Evolutionary conservation across 331 rosid genomes (phyloP).

Genomic region (Phaseolus coccineus): DNA sequence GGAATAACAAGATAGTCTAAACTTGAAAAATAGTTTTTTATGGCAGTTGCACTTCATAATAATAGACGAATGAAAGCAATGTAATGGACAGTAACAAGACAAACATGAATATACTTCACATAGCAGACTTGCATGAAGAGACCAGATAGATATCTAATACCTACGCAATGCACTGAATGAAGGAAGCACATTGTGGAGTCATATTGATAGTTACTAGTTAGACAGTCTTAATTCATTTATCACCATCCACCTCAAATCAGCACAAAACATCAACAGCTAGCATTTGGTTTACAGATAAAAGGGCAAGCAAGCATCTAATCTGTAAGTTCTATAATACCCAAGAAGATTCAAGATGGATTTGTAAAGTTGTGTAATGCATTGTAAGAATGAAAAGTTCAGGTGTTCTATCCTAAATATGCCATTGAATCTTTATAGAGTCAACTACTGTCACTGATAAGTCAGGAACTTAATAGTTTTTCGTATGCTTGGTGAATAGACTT

Average conservation of each 20-base stretch:
- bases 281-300: slow-evolving; percentile 19
- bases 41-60: slow-evolving; percentile 9
- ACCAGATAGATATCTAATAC: slow-evolving; percentile 7
- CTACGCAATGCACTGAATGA: not conserved
- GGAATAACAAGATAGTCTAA: slow-evolving; percentile 10
- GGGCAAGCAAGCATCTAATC: not conserved
- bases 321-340: not conserved
- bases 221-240: not conserved
- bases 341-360: slow-evolving; percentile 12
- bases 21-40: not conserved
- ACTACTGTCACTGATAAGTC: not conserved
- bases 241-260: not conserved
- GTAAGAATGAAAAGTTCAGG: not conserved
- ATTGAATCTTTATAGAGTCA: not conserved
- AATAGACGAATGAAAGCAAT: slow-evolving; percentile 5
- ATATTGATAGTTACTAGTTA: not conserved
- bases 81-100: slow-evolving; percentile 10
- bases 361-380: slow-evolving; percentile 17
- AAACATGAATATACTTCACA: slow-evolving; percentile 3
- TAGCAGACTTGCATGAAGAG: slow-evolving; percentile 10
- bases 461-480: too few relatives aligned
- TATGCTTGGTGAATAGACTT: not conserved
- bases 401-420: not conserved
- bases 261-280: not conserved
- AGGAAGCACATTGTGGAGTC: slow-evolving; percentile 9